Evolutionary conservation across 495 filamentous ascomycete species (phyloP).

Genomic region (Terfezia claveryi): DNA sequence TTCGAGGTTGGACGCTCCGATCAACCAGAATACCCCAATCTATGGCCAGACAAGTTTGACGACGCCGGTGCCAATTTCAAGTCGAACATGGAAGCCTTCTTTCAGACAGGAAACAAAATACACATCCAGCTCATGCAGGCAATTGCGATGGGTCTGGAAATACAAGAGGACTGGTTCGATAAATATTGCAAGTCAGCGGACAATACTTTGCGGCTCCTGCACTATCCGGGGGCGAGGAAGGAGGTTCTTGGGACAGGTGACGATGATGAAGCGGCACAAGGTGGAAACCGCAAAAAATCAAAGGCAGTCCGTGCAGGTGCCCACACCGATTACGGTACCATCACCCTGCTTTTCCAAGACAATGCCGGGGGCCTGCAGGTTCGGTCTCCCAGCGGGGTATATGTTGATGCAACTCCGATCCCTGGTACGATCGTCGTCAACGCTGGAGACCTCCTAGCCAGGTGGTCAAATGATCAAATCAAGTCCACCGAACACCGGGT

Average conservation of each 20-base stretch:
- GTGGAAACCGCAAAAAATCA: constrained; percentile 24
- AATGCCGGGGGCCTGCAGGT: constrained; percentile 64
- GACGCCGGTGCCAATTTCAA: constrained; percentile 45
- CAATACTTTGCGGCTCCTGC: constrained; percentile 71
- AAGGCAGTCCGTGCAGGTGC: constrained; percentile 63
- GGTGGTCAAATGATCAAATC: constrained; percentile 83
- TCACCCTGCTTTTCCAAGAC: constrained; percentile 86
- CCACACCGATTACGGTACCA: constrained; percentile 73
- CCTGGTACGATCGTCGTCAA: constrained; percentile 68
- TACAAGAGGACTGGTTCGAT: constrained; percentile 60
- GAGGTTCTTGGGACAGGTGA: constrained; percentile 33
- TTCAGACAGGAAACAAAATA: constrained; percentile 44
- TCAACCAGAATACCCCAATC: constrained; percentile 36
- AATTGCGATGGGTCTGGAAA: constrained; percentile 63
- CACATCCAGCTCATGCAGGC: constrained; percentile 69
- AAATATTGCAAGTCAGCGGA: constrained; percentile 47
- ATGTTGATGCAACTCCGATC: constrained; percentile 67
- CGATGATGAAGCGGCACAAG: constrained; percentile 8
- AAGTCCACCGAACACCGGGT: constrained; percentile 77
- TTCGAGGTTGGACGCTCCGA: constrained; percentile 46
- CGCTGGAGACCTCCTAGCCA: constrained; percentile 66
- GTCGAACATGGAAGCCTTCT: constrained; percentile 49
- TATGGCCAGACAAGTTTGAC: constrained; percentile 49
- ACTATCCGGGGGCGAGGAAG: constrained; percentile 54
- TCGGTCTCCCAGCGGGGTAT: constrained; percentile 48